Base-by-base conservation (phyloP, 2,329 filamentous ascomycete genomes). In the Amauroascus niger region DNA sequence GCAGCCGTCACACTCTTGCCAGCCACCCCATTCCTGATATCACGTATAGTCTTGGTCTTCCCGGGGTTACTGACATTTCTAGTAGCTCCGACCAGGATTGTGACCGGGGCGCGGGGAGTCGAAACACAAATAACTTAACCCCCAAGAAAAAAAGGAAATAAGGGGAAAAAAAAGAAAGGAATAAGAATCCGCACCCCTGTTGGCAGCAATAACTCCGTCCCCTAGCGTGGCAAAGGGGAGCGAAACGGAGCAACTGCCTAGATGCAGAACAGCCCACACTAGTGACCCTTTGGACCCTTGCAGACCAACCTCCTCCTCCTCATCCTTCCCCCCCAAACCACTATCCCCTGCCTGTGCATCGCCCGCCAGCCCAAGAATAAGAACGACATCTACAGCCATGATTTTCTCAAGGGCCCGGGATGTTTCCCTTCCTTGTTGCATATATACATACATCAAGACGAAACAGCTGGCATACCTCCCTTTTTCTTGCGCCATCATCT, bases 301-400 rank as follows among this genome's bases (percentile, higher is more conserved):
- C 26, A 28, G 13, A 22, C 9, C 33, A 47, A 33, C 24, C 30
- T n/a, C 6, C n/a, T n/a, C n/a, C n/a, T n/a, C n/a, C n/a, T n/a
- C n/a, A n/a, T n/a, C n/a, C n/a, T n/a, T n/a, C n/a, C 33, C 33
- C 6, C 33, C 8, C 33, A 44, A 32, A n/a, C 28, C 18, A 14
- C 26, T n/a, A 14, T 16, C n/a, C 13, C 24, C 13, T n/a, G 7
- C 28, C 16, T 18, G n/a, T 6, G 48, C 48, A 44, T 51, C 49
- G 49, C 39, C 48, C 37, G 11, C 18, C 28, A 22, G 13, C 6
- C 49, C 16, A 44, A 22, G 49, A 32, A 33, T 44, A 41, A 51
- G 37, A n/a, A 33, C 26, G 49, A 33, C 44, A 51, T 51, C n/a
- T 51, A 44, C 44, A 51, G 49, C 33, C 49, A 32, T 22, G 49